phyloP scores from a whole-genome alignment of 2,329 filamentous ascomycete genomes.

The Albophoma yamanashiensis region DNA sequence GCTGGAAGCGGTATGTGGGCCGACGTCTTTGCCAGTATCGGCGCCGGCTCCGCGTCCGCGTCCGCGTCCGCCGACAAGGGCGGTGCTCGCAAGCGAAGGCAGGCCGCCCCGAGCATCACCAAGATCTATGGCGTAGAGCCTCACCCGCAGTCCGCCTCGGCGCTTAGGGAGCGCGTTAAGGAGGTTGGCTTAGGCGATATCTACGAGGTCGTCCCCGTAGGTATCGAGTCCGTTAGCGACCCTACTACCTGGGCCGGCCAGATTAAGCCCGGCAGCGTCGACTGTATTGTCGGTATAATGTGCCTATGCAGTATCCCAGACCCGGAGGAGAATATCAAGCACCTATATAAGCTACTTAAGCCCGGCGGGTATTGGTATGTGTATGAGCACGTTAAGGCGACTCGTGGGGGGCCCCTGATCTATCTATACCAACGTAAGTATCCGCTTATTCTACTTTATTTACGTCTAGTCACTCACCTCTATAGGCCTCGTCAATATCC shows the following conservation, averaged over 20 bases:
- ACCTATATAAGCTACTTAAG: constrained; percentile 47
- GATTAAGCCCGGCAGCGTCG: constrained; percentile 40
- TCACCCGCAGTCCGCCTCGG: constrained; percentile 40
- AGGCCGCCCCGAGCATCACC: constrained; percentile 21
- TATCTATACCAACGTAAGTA: constrained; percentile 40
- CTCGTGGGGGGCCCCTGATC: constrained; percentile 28
- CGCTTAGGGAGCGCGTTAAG: constrained; percentile 33
- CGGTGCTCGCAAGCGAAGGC: constrained; percentile 6
- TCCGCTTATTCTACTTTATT: background rate
- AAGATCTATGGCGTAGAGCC: constrained; percentile 56
- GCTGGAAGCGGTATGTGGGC: constrained; percentile 53
- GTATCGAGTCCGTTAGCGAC: constrained; percentile 45
- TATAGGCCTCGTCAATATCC: constrained; percentile 37
- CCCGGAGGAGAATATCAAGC: constrained; percentile 41
- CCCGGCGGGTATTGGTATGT: constrained; percentile 52
- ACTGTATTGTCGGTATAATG: constrained; percentile 49
- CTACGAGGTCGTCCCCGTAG: constrained; percentile 53
- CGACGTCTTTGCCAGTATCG: constrained; percentile 32
- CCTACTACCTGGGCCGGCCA: constrained; percentile 29
- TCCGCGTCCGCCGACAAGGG: too few species aligned
- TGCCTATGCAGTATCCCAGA: constrained; percentile 56
- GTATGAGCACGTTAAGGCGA: constrained; percentile 46
- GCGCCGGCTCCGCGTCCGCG: constrained; percentile 3
- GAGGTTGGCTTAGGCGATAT: constrained; percentile 41
- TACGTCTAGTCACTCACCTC: background rate